Percentiles rank a stretch among this genome's conserved stretches.
These are phyloP conservation scores for Apiospora kogelbergensis DNA, from an alignment of 2,329 filamentous ascomycete genomes.

Conservation along the genomic window DNA sequence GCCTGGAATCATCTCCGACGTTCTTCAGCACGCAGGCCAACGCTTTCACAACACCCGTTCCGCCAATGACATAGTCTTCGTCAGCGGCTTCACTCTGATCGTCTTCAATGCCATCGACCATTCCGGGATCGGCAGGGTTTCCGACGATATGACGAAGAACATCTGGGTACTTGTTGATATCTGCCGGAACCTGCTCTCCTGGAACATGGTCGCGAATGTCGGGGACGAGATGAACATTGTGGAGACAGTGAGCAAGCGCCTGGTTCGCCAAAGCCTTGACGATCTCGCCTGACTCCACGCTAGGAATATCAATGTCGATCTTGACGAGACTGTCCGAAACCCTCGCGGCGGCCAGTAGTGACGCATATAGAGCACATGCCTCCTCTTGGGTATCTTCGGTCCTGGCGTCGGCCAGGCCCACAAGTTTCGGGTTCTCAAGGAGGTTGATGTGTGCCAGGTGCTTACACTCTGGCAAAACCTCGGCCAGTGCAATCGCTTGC, in stretches of 20 bases:
- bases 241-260: slow-evolving; percentile 89
- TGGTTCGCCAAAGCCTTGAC: slow-evolving; percentile 91
- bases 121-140: slow-evolving; percentile 51
- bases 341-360: slow-evolving; percentile 82
- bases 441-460: slow-evolving; percentile 84
- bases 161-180: slow-evolving; percentile 63
- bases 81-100: slow-evolving; percentile 73
- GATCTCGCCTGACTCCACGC: slow-evolving; percentile 78
- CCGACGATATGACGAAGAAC: slow-evolving; percentile 87
- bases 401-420: slow-evolving; percentile 69
- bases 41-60: slow-evolving; percentile 92
- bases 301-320: slow-evolving; percentile 88
- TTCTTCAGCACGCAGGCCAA: slow-evolving; percentile 88
- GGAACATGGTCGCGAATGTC: slow-evolving; percentile 36
- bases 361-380: slow-evolving; percentile 90
- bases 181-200: slow-evolving; percentile 31
- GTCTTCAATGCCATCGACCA: slow-evolving; percentile 50
- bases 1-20: slow-evolving; percentile 63
- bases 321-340: slow-evolving; percentile 83
- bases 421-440: slow-evolving; percentile 74
- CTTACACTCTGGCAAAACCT: slow-evolving; percentile 82
- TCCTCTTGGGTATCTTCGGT: slow-evolving; percentile 85
- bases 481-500: slow-evolving; percentile 86
- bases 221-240: slow-evolving; percentile 82
- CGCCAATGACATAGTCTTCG: slow-evolving; percentile 93